Evolutionary conservation across 352 stramenopile genomes (phyloP).

Genomic region (Pythium scleroteichum): DNA sequence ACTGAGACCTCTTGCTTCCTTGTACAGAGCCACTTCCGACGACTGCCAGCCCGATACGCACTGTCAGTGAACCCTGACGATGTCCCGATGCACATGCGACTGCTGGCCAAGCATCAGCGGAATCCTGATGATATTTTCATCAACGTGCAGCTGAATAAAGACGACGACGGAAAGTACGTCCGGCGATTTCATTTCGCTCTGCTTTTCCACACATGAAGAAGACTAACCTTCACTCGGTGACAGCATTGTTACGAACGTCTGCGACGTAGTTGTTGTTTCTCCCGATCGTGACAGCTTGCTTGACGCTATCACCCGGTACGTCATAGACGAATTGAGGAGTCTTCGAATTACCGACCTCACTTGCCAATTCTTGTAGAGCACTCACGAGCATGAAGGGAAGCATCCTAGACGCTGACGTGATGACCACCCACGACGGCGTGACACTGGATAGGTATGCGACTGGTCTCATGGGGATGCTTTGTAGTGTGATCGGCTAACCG

Average conservation of each 20-base stretch:
- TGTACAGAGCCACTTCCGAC: slow-evolving; percentile 65
- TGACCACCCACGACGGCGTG: slow-evolving; percentile 81
- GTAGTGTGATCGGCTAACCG: neutral
- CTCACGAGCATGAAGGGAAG: slow-evolving; percentile 85
- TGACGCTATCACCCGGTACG: slow-evolving; percentile 69
- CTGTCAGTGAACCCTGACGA: slow-evolving; percentile 86
- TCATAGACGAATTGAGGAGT: too few relatives aligned
- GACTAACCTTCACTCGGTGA: neutral
- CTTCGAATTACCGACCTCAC: neutral
- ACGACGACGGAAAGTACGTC: slow-evolving; percentile 84
- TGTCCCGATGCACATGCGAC: slow-evolving; percentile 85
- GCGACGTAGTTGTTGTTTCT: slow-evolving; percentile 82
- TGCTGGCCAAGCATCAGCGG: slow-evolving; percentile 80
- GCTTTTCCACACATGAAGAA: neutral
- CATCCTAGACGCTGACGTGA: slow-evolving; percentile 85
- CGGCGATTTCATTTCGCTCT: neutral
- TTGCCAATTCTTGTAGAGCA: slow-evolving; percentile 30
- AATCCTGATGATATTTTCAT: slow-evolving; percentile 81
- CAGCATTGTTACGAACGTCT: slow-evolving; percentile 76
- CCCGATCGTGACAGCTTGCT: slow-evolving; percentile 76
- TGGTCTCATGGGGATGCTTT: neutral
- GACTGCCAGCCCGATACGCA: slow-evolving; percentile 79
- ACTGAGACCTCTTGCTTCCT: neutral
- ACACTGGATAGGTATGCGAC: slow-evolving; percentile 73
- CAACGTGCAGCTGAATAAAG: slow-evolving; percentile 82